Percentiles rank a stretch among this genome's conserved stretches.
These are phyloP conservation scores for Apostasia ramifera DNA, from an alignment of 106 monocot genomes.

Conservation along the genomic window DNA sequence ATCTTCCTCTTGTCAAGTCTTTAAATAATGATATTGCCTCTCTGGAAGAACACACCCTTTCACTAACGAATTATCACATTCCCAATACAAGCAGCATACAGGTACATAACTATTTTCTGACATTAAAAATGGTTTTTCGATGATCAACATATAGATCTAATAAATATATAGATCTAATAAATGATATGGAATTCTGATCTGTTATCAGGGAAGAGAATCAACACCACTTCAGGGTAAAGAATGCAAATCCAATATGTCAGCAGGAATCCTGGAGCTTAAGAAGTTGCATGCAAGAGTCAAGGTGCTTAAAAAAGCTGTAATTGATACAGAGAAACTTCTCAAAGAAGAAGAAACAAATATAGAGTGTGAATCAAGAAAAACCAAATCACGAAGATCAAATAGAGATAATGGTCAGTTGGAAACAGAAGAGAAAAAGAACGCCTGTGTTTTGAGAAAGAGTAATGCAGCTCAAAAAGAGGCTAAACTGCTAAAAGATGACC, in stretches of 20 bases:
- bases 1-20: conserved; percentile 28
- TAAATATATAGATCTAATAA: background rate
- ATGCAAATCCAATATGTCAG: background rate
- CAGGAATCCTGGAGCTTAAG: conserved; percentile 27
- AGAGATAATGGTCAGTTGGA: conserved; percentile 6
- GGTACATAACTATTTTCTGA: background rate
- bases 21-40: conserved; percentile 23
- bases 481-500: conserved; percentile 8
- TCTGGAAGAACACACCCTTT: conserved; percentile 33
- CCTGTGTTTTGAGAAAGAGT: conserved; percentile 6
- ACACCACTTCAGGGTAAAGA: conserved; percentile 5
- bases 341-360: conserved; percentile 8
- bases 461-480: background rate
- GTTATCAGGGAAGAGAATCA: conserved; percentile 13
- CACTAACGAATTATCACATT: conserved; percentile 20
- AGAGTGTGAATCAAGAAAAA: conserved; percentile 10
- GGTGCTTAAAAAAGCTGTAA: conserved; percentile 27
- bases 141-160: background rate
- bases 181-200: background rate
- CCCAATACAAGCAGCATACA: conserved; percentile 18
- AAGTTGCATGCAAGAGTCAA: conserved; percentile 34
- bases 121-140: background rate
- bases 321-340: conserved; percentile 4
- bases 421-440: conserved; percentile 6
- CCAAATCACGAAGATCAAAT: conserved; percentile 10